Conservation (phyloP, 306 rosid genomes). For the Lagenaria siceraria region DNA sequence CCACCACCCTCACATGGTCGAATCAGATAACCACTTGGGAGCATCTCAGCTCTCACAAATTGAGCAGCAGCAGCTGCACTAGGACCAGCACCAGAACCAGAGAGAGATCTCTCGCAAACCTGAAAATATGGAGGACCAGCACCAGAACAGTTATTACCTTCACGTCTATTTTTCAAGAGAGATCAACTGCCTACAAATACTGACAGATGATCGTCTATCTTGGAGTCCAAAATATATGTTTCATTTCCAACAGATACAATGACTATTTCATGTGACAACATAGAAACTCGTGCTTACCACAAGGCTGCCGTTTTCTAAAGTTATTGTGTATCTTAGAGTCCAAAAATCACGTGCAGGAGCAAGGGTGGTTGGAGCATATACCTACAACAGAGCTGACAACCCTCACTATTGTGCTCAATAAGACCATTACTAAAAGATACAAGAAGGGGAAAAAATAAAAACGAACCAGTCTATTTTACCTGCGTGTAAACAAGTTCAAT, state of each 20-base stretch:
- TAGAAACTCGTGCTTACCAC: slow-evolving; percentile 46
- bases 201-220: background rate
- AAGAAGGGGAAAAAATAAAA: background rate
- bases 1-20: slow-evolving; percentile 99
- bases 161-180: background rate
- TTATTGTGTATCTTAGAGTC: slow-evolving; percentile 91
- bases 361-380: slow-evolving; percentile 84
- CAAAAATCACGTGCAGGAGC: slow-evolving; percentile 99
- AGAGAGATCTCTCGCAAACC: slow-evolving; percentile 96
- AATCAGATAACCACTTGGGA: slow-evolving; percentile 91
- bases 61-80: slow-evolving; percentile 64
- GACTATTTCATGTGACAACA: background rate
- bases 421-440: background rate
- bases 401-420: background rate
- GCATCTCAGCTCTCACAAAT: slow-evolving; percentile 75
- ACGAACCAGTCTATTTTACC: slow-evolving; percentile 23
- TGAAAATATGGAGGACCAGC: slow-evolving; percentile 8
- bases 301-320: slow-evolving; percentile 80
- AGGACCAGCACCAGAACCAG: slow-evolving; percentile 90
- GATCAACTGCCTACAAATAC: background rate
- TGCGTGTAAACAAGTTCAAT: slow-evolving; percentile 90
- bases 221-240: background rate
- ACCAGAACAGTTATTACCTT: background rate
- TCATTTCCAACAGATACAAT: background rate
- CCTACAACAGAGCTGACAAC: slow-evolving; percentile 27